Conservation (phyloP, 768 basidiomycete species). For the Rhizopogon vulgaris region DNA sequence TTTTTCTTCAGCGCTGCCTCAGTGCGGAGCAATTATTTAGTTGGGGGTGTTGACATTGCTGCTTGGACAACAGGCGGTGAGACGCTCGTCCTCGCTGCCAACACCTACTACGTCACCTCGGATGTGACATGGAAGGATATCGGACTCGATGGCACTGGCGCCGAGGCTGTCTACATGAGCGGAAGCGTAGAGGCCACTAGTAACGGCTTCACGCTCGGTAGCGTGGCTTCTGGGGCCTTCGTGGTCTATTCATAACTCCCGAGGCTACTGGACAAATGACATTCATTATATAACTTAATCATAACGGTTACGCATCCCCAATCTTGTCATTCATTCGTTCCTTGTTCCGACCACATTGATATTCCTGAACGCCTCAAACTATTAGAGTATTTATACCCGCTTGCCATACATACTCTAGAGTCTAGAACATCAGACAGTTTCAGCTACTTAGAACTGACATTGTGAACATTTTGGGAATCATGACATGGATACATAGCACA, state of each 20-base stretch:
- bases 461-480: too few species aligned
- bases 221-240: conserved; percentile 19
- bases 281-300: background rate
- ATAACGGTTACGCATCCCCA: too few species aligned
- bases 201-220: conserved; percentile 16
- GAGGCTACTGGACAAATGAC: background rate
- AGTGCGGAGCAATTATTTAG: conserved; percentile 33
- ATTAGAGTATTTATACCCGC: too few species aligned
- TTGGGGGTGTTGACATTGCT: conserved; percentile 41
- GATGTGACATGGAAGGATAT: conserved; percentile 29
- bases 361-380: too few species aligned
- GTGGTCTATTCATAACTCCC: background rate
- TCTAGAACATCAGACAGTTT: too few species aligned
- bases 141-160: conserved; percentile 7
- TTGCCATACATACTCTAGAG: too few species aligned
- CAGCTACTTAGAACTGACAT: too few species aligned
- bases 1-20: conserved; percentile 41
- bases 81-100: conserved; percentile 46
- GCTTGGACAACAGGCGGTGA: conserved; percentile 38
- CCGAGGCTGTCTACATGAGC: conserved; percentile 8
- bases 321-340: too few species aligned
- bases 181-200: conserved; percentile 6
- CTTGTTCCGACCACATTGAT: too few species aligned
- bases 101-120: conserved; percentile 38
- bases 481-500: too few species aligned